Evolutionary conservation across 805 yeast species (phyloP), one percentile per base, ranked within the genome.

Genomic region (Saccharomycopsis sp.): DNA sequence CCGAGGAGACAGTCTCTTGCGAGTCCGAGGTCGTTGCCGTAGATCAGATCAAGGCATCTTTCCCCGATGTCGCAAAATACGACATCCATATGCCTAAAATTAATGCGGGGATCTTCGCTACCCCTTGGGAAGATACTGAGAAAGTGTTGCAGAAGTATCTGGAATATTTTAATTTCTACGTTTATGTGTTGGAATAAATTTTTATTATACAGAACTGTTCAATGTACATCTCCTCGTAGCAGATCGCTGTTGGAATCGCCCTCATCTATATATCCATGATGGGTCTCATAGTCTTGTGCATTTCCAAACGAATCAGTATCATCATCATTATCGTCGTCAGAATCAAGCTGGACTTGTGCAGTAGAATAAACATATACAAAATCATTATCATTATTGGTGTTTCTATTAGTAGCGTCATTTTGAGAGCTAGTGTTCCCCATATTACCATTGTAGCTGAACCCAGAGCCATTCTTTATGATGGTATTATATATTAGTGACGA

Each of bases 41-140:
- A 1, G 54, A 49, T 3, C 53, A 50, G 14, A 59, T 57, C 3
- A 57, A 23, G 1, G 34, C 55, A 51, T 57, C 62, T 47, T 52
- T 53, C 2, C 60, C 59, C n/a, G 62, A 60, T 9, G 60, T 3
- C 12, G 65, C 67, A 1, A 53, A 60, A 14, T 62, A 68, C 15
- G 68, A 69, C 0, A 66, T 88, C 1, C 77, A 77, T 62, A 81
- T 89, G 86, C 96, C 96, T 22, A 78, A 79, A 68, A 89, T 89
- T 64, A 89, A 89, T 65, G 80, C 93, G 34, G 96, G 96, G 0
- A 80, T 89, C 1, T 89, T 89, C 69, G 78, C 78, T 1, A 91
- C 87, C 5, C 94, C 96, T 0, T 89, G 96, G 96, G 77, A 75
- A 14, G 63, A 76, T 9, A 88, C 96, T 0, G 93, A 83, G 66